These are phyloP conservation scores for Aspergillus unguis DNA, from an alignment of 2,329 filamentous ascomycete species.

Conservation along the genomic window DNA sequence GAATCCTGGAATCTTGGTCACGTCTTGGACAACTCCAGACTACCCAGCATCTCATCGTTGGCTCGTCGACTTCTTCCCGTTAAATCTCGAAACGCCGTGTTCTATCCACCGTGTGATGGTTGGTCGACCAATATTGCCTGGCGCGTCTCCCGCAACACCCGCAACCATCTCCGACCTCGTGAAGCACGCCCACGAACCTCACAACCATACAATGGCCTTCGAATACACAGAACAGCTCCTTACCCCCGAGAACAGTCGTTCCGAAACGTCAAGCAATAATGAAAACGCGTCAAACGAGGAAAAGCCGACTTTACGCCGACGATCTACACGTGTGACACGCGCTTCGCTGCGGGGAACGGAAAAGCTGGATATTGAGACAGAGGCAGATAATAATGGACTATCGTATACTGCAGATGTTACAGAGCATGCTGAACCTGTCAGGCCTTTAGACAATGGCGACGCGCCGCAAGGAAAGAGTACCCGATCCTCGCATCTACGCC, in stretches of 20 bases:
- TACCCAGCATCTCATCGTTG: neutral
- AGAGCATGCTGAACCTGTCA: slow-evolving; percentile 26
- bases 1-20: neutral
- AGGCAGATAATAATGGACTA: slow-evolving; percentile 21
- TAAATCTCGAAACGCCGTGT: slow-evolving; percentile 6
- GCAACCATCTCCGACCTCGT: slow-evolving; percentile 26
- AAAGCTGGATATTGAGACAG: slow-evolving; percentile 24
- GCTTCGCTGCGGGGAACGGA: slow-evolving; percentile 34
- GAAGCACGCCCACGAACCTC: slow-evolving; percentile 24
- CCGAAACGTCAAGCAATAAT: slow-evolving; percentile 43
- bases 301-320: slow-evolving; percentile 29
- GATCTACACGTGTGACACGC: slow-evolving; percentile 41
- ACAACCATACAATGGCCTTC: slow-evolving; percentile 31
- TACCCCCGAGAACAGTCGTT: slow-evolving; percentile 43
- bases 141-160: slow-evolving; percentile 33
- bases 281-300: slow-evolving; percentile 36
- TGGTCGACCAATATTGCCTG: slow-evolving; percentile 24
- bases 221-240: slow-evolving; percentile 40
- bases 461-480: slow-evolving; percentile 30
- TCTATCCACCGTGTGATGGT: slow-evolving; percentile 23
- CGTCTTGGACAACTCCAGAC: neutral
- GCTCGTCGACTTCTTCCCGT: neutral
- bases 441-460: slow-evolving; percentile 42
- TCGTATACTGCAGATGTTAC: slow-evolving; percentile 24
- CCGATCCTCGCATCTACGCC: slow-evolving; percentile 35